A percentile compares a stretch with the other conserved stretches of the same genome.
These are phyloP conservation scores for Ambispora gerdemannii DNA, from an alignment of 192 early-diverging fungal genomes.

Conservation along the genomic window DNA sequence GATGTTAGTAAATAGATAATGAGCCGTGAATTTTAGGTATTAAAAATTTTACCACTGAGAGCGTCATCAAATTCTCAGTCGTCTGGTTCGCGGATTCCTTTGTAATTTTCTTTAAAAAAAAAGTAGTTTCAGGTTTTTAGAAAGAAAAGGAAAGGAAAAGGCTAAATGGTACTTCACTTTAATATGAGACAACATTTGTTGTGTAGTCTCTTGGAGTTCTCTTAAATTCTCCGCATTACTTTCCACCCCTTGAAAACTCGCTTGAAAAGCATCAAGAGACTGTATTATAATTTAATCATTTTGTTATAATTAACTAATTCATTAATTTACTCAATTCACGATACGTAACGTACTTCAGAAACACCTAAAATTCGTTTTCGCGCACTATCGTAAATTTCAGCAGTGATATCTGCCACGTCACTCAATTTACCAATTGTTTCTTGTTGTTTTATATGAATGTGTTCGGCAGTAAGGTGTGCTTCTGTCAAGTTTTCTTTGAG, in stretches of 20 bases:
- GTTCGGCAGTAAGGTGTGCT: neutral
- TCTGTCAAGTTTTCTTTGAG: slow-evolving; percentile 16
- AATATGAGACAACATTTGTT: neutral
- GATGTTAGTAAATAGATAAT: too few species aligned
- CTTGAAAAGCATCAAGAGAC: too few species aligned
- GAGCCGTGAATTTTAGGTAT: too few species aligned
- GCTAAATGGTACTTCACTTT: neutral
- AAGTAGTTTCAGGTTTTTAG: too few species aligned
- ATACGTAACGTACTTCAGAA: too few species aligned
- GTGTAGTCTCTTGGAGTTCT: neutral
- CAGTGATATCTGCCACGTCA: neutral
- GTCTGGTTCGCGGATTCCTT: neutral
- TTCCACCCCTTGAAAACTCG: too few species aligned
- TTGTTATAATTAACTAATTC: too few species aligned
- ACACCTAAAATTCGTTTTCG: neutral
- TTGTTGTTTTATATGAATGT: neutral
- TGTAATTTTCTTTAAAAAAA: neutral
- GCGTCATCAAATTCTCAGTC: neutral
- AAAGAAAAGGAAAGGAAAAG: neutral
- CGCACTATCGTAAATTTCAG: neutral
- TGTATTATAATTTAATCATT: too few species aligned
- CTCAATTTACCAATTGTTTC: neutral
- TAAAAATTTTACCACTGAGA: neutral
- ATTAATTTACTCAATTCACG: too few species aligned
- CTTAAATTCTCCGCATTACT: too few species aligned